Base-by-base conservation (phyloP, 768 basidiomycete genomes). In the Psilocybe sp. region DNA sequence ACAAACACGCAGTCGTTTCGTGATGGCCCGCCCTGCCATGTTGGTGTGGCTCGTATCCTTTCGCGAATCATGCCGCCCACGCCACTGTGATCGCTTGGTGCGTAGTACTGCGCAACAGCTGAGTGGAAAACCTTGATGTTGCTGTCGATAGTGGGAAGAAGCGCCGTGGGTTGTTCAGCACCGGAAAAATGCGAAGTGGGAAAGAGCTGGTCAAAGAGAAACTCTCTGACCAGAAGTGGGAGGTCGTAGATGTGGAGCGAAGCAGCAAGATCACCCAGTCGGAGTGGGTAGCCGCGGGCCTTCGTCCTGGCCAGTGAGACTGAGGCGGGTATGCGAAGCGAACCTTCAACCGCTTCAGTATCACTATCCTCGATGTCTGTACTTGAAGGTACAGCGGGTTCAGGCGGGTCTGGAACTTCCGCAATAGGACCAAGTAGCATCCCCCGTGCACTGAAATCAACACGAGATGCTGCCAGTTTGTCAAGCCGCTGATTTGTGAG, bases 181-280 rank as follows among this genome's bases (percentile, higher is more conserved):
- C n/a, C n/a, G n/a, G n/a, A n/a, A n/a, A n/a, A n/a, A n/a, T n/a
- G n/a, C n/a, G n/a, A n/a, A n/a, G n/a, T n/a, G n/a, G n/a, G n/a
- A n/a, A n/a, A n/a, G n/a, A n/a, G n/a, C n/a, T n/a, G n/a, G n/a
- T n/a, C n/a, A n/a, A n/a, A n/a, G n/a, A n/a, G n/a, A n/a, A n/a
- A n/a, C n/a, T n/a, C n/a, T n/a, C n/a, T n/a, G n/a, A n/a, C n/a
- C n/a, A n/a, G n/a, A n/a, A n/a, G n/a, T n/a, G n/a, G n/a, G n/a
- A n/a, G n/a, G n/a, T n/a, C n/a, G n/a, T n/a, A n/a, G n/a, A n/a
- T n/a, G n/a, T n/a, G n/a, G n/a, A n/a, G n/a, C n/a, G n/a, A n/a
- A n/a, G n/a, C n/a, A 63, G 67, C 37, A 53, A 37, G 3, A 69
- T 62, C 20, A 58, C 60, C 65, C 64, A 69, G 63, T 66, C 64